A percentile compares a stretch with the other conserved stretches of the same genome.
Conservation (phyloP, 371 early-diverging fungal genomes). For the Encephalitozoon cuniculi region DNA sequence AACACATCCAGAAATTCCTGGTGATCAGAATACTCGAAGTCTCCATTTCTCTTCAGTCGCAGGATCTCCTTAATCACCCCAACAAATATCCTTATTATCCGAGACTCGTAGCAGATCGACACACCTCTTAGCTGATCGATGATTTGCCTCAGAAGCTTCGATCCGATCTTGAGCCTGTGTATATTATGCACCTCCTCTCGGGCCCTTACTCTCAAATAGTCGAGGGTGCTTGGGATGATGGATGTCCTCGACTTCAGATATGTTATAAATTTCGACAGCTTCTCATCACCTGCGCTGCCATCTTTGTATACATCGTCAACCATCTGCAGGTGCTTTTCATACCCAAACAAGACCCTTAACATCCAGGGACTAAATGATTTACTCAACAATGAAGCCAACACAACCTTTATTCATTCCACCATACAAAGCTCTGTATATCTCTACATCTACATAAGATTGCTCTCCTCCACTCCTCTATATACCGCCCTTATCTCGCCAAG, state of each 20-base stretch:
- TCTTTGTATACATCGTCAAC: not conserved
- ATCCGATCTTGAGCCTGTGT: not conserved
- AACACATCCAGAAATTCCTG: conserved; percentile 8
- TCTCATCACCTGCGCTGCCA: not conserved
- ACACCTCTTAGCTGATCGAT: not conserved
- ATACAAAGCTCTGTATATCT: not conserved
- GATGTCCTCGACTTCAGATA: not conserved
- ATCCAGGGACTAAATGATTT: not conserved
- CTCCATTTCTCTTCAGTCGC: not conserved
- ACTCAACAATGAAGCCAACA: not conserved
- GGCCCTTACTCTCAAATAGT: not conserved
- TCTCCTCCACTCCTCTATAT: not conserved
- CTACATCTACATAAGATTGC: not conserved
- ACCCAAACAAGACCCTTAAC: not conserved
- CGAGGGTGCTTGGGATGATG: not conserved
- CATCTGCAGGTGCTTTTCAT: conserved; percentile 7
- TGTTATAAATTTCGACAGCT: not conserved
- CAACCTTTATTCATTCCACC: not conserved
- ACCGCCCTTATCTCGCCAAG: not conserved
- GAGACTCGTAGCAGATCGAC: conserved; percentile 5
- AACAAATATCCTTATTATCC: not conserved
- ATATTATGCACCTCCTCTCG: not conserved
- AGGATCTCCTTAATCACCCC: not conserved
- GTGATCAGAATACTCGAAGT: conserved; percentile 1
- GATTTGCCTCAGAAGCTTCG: not conserved